Base-by-base conservation (phyloP, 1,284 basidiomycete species). In the Ganoderma leucocontextum region DNA sequence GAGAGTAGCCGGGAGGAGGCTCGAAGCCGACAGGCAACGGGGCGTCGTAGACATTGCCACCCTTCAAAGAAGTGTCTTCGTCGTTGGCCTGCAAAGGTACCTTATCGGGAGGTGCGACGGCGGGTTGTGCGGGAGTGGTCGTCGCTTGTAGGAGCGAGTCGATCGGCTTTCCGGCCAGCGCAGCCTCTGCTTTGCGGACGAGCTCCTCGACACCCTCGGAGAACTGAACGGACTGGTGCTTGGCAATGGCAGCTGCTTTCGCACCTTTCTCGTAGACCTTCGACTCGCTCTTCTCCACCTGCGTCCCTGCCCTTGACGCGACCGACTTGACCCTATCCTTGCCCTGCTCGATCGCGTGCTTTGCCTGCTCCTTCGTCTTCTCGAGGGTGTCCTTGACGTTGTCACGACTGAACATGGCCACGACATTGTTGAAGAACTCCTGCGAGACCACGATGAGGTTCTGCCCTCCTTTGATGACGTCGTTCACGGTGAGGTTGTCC, bases 11-110 rank as follows among this genome's bases (percentile, higher is more conserved):
- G 39, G 95, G 95, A 57, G 96, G 96, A 19, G 93, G 94, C 79
- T 98, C 95, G 77, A 94, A 94, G 8, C 96, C 96, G 65, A 98
- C 81, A 29, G 96, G 96, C 44, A 98, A 85, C n/a, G 92, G 89
- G 17, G 81, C 86, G 52, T 82, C 81, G 78, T 96, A 97, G 36
- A 93, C 80, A 70, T 86, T 83, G 64, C 62, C 72, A 19, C 74
- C 74, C 63, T 66, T 60, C 10, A 38, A 17, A 42, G 58, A 8
- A 39, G 49, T 8, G 12, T 29, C 61, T 8, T 64, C 62, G 3
- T 67, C 71, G n/a, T 74, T 72, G 38, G 70, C 68, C 7, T 68
- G 72, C 0, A 77, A 69, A 1, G 73, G 66, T 60, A 75, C 69
- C 59, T 74, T 74, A 70, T 78, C 77, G 47, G 81, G 77, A 8